phyloP scores from a whole-genome alignment of 2,329 filamentous ascomycete genomes.

The Elsinoe fawcettii region DNA sequence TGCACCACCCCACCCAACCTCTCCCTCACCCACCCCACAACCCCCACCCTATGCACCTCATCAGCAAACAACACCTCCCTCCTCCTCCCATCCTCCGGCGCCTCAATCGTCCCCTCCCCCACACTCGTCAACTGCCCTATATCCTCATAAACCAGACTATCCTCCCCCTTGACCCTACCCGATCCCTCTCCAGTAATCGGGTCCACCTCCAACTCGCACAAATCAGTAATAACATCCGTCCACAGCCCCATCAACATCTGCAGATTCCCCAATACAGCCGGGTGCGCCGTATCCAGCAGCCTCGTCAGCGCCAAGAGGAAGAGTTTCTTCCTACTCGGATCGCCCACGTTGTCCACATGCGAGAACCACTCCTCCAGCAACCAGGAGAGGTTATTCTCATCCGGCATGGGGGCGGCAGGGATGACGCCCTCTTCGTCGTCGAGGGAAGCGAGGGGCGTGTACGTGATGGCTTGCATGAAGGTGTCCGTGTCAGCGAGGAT shows the following conservation, averaged over 20 bases:
- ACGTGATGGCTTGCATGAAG: conserved; percentile 49
- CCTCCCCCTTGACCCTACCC: conserved; percentile 23
- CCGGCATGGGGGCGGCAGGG: conserved; percentile 9
- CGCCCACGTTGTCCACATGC: conserved; percentile 60
- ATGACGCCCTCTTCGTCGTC: conserved; percentile 16
- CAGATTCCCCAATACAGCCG: conserved; percentile 40
- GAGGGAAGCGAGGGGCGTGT: conserved; percentile 1
- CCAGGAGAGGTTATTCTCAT: conserved; percentile 37
- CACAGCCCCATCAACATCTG: conserved; percentile 71
- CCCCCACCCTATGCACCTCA: conserved; percentile 58
- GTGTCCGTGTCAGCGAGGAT: conserved; percentile 62
- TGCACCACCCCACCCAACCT: conserved; percentile 53
- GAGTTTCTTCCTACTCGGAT: conserved; percentile 60
- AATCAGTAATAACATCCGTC: conserved; percentile 60
- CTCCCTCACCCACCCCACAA: conserved; percentile 56
- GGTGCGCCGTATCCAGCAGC: conserved; percentile 55
- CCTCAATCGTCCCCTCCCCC: conserved; percentile 26
- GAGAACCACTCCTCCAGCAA: conserved; percentile 56
- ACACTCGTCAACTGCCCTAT: conserved; percentile 20
- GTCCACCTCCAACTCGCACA: conserved; percentile 52
- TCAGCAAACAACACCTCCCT: conserved; percentile 51
- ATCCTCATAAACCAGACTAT: conserved; percentile 36
- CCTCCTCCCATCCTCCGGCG: conserved; percentile 39
- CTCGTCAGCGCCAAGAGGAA: conserved; percentile 65
- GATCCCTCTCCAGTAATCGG: conserved; percentile 23